Conservation (phyloP, 139 green algal genomes). For the Diplosphaera chodatii region DNA sequence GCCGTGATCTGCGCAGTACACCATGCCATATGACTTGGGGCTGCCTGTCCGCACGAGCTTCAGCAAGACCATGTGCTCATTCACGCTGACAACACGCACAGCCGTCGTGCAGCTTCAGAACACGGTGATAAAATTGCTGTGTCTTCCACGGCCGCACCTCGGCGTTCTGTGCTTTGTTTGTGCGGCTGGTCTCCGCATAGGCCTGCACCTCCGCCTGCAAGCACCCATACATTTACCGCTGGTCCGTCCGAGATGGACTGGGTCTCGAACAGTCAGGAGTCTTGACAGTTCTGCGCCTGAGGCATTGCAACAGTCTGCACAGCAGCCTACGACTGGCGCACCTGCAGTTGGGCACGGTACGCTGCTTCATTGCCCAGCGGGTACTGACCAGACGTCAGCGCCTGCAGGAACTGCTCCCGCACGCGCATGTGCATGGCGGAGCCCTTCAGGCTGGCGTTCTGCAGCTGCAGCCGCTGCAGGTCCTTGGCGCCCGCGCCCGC, state of each 20-base stretch:
- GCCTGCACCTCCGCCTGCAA: neutral
- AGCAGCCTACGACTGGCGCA: too few relatives aligned
- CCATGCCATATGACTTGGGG: too few relatives aligned
- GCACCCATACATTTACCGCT: too few relatives aligned
- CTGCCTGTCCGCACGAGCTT: too few relatives aligned
- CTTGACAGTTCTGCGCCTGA: too few relatives aligned
- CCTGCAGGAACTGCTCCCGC: slow-evolving; percentile 47
- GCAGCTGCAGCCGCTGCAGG: slow-evolving; percentile 32
- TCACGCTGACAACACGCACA: too few relatives aligned
- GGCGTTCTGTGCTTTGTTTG: neutral
- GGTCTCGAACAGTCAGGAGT: too few relatives aligned
- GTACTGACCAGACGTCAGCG: neutral
- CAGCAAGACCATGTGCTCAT: too few relatives aligned
- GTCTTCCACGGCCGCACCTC: neutral
- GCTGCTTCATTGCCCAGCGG: neutral
- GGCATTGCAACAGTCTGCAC: too few relatives aligned
- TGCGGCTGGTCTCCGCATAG: neutral
- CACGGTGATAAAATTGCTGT: too few relatives aligned
- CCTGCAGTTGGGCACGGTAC: neutral
- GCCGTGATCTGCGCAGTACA: neutral
- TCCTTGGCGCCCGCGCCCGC: slow-evolving; percentile 34
- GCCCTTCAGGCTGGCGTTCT: slow-evolving; percentile 49
- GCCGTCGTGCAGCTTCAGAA: neutral
- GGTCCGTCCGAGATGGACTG: too few relatives aligned
- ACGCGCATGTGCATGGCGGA: slow-evolving; percentile 46